Evolutionary conservation across 169 alveolate species (phyloP), one percentile per base, ranked within the genome.

Genomic region (Cryptosporidium viatorum): DNA sequence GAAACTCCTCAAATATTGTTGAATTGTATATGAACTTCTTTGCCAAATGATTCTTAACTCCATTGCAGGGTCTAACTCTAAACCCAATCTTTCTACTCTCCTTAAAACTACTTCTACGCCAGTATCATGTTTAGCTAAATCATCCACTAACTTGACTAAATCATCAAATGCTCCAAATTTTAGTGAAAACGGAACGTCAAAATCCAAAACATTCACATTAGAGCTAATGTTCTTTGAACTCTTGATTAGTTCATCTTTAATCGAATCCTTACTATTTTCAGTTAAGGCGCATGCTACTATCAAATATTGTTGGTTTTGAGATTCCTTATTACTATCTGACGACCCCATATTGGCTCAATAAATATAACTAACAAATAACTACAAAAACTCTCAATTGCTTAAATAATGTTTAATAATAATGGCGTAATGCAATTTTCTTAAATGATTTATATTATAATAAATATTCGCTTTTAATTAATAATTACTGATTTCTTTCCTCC

Each of bases 91-190:
- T 70, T 91, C 95, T 1, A 94, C 95, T 55, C 93, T 91, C 84
- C 94, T 94, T 59, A 94, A 89, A 68, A 93, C 93, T 1, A 92
- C 91, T 58, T 94, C 96, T 21, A 94, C 95, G 18, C 92, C 74
- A 14, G 93, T 93, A 69, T 94, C 97, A 55, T 94, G 93, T 85
- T 93, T 93, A 62, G 92, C 95, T 52, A 94, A 80, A 31, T 94
- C 96, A 37, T 94, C 97, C 41, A 95, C 97, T 52, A 95, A 91
- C 29, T 86, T 75, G 37, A 94, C 91, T 29, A 94, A 86, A 60
- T 92, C 94, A 73, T 94, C 98, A 84, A 93, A 92, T 12, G 97
- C 86, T 48, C 94, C 93, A 71, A 95, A 94, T 65, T 95, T 91
- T 33, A 95, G 86, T 70, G 94, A 93, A 41, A 94, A 91, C 10